These are phyloP conservation scores for Euphorbia celastroides DNA, from an alignment of 441 rosid genomes.

Conservation along the genomic window DNA sequence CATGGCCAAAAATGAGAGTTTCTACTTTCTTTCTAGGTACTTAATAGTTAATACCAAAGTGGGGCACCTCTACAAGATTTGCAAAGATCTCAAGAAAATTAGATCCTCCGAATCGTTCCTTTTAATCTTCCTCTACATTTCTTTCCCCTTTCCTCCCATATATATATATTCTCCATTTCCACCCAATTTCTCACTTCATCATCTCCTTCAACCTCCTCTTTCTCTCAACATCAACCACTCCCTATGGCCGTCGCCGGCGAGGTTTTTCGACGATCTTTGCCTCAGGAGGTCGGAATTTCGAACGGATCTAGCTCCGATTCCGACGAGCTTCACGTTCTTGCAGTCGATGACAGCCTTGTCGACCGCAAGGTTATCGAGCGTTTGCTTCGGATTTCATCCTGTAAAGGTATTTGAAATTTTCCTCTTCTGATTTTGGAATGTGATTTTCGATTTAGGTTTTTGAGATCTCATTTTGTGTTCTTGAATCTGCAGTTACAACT, in stretches of 20 bases:
- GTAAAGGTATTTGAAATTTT: conserved; percentile 45
- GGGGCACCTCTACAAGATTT: conserved; percentile 38
- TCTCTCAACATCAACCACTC: not conserved
- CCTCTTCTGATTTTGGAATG: not conserved
- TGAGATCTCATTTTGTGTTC: conserved; percentile 2
- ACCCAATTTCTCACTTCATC: not conserved
- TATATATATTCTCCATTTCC: not conserved
- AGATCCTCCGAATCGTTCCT: conserved; percentile 44
- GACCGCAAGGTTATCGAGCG: conserved; percentile 78
- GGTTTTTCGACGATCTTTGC: conserved; percentile 26
- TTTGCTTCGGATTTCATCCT: conserved; percentile 66
- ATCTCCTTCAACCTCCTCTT: not conserved
- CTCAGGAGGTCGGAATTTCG: conserved; percentile 18
- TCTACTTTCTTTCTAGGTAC: too few relatives aligned
- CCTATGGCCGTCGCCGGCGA: conserved; percentile 41
- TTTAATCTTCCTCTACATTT: conserved; percentile 5
- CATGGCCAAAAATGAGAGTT: too few relatives aligned
- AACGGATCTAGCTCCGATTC: conserved; percentile 26
- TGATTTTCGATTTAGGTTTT: not conserved
- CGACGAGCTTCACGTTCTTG: conserved; percentile 85
- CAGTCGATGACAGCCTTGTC: conserved; percentile 78
- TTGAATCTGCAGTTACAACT: conserved; percentile 53
- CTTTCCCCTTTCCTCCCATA: not conserved
- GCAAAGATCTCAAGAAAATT: conserved; percentile 57
- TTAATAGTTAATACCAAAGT: too few relatives aligned